These are phyloP conservation scores for Suhomyces guaymorum DNA, from an alignment of 1,139 yeast genomes.

Conservation along the genomic window DNA sequence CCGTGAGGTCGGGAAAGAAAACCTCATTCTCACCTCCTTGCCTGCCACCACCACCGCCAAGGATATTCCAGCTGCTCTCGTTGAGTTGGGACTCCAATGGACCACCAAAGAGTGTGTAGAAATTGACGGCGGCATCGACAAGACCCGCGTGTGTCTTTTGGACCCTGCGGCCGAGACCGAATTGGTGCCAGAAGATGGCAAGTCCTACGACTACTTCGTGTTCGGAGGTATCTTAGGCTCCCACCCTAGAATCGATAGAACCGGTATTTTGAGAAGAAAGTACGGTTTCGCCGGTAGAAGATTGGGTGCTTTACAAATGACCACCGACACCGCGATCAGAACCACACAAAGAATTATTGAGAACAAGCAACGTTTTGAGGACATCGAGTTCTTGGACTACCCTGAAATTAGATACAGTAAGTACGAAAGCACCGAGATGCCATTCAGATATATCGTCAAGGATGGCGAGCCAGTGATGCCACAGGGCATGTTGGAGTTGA, in stretches of 20 bases:
- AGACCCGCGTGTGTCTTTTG: slow-evolving; percentile 68
- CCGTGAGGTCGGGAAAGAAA: slow-evolving; percentile 75
- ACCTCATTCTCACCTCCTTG: slow-evolving; percentile 75
- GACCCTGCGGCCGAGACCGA: slow-evolving; percentile 86
- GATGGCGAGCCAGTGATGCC: slow-evolving; percentile 80
- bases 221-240: slow-evolving; percentile 97
- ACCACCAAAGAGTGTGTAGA: slow-evolving; percentile 71
- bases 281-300: slow-evolving; percentile 85
- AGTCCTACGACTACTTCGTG: slow-evolving; percentile 76
- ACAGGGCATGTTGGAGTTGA: slow-evolving; percentile 84
- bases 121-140: slow-evolving; percentile 45
- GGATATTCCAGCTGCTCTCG: slow-evolving; percentile 65
- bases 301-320: slow-evolving; percentile 88
- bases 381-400: slow-evolving; percentile 82
- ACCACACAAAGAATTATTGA: slow-evolving; percentile 79
- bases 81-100: slow-evolving; percentile 73
- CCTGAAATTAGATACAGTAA: slow-evolving; percentile 89
- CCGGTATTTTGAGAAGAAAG: slow-evolving; percentile 78
- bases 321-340: slow-evolving; percentile 95
- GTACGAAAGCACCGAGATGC: slow-evolving; percentile 96
- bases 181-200: slow-evolving; percentile 66
- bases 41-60: slow-evolving; percentile 59
- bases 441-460: slow-evolving; percentile 79
- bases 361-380: slow-evolving; percentile 56
- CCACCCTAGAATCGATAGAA: slow-evolving; percentile 94